Base-by-base conservation (phyloP, 2,329 filamentous ascomycete species). In the Stemphylium vesicarium region DNA sequence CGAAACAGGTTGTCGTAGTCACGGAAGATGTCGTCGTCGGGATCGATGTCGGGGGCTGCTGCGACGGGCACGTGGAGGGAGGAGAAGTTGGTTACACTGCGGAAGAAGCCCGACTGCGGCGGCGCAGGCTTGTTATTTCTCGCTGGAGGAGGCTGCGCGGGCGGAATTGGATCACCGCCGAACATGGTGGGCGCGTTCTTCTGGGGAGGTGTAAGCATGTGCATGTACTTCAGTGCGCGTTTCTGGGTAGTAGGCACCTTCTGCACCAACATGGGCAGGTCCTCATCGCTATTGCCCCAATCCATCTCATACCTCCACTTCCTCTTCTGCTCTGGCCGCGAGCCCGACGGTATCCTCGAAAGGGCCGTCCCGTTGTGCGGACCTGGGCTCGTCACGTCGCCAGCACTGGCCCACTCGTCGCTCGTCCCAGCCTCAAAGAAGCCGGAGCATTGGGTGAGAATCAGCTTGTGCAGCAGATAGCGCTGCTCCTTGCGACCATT, bases 1-100 rank as follows among this genome's bases (percentile, higher is more conserved):
- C 93, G 90, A 74, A 98, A 96, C 18, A 98, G 83, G 74, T 97
- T 97, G 74, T 96, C 92, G 76, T 98, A 97, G 78, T 97, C 91
- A 65, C 91, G 90, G 41, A 97, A 82, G 18, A 92, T 84, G 61
- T 96, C 91, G 67, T 91, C 82, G 38, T 81, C 77, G 15, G 80
- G 81, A 49, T 91, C 85, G 53, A 88, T 84, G 41, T 85, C 82
- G 2, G 64, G 59, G 3, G 51, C 39, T 20, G 69, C 68, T 3
- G 74, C 43, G 18, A 61, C 63, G n/a, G 71, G 62, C 1, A 72
- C 63, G 12, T 82, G 84, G 50, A 83, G 73, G 43, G 81, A 82
- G 60, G 79, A 88, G 60, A 96, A 84, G 73, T 93, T 95, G 62
- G 91, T 89, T 77, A 96, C 90, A 49, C 90, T 95, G 57, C 92